Evolutionary conservation across 2,329 filamentous ascomycete genomes (phyloP).

Genomic region (Hymenoscyphus fructigenus): DNA sequence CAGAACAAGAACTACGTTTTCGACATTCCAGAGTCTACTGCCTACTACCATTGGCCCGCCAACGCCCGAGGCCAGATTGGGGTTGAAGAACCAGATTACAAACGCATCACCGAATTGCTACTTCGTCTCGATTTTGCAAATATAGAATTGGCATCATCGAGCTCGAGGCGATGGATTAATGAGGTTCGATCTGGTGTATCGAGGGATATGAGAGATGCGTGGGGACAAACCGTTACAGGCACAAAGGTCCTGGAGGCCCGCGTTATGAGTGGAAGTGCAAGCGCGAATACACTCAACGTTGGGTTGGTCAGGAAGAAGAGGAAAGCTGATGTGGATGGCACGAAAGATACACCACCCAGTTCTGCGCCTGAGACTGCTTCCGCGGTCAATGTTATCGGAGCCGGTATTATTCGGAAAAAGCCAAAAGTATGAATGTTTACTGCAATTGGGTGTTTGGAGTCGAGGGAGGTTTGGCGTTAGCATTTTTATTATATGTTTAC

Average conservation of each 20-base stretch:
- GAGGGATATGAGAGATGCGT: conserved; percentile 41
- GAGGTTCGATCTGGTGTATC: conserved; percentile 55
- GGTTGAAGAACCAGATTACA: conserved; percentile 63
- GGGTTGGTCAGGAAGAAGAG: conserved; percentile 52
- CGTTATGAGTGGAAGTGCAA: conserved; percentile 17
- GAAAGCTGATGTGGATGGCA: conserved; percentile 36
- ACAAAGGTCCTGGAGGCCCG: conserved; percentile 35
- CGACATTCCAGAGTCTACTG: conserved; percentile 51
- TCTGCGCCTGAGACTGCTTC: conserved; percentile 9
- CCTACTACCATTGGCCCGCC: conserved; percentile 65
- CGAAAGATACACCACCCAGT: too few species aligned
- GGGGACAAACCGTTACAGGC: conserved; percentile 54
- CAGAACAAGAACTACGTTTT: conserved; percentile 50
- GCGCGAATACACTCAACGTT: conserved; percentile 39
- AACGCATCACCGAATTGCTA: conserved; percentile 66
- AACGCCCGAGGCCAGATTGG: conserved; percentile 62
- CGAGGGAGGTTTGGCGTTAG: too few species aligned
- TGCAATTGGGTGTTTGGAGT: too few species aligned
- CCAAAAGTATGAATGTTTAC: conserved; percentile 41
- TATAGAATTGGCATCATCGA: conserved; percentile 59
- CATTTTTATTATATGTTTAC: too few species aligned
- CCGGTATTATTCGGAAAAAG: conserved; percentile 57
- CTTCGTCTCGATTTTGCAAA: conserved; percentile 73
- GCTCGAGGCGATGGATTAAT: conserved; percentile 68
- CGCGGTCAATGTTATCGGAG: conserved; percentile 49